phyloP scores from a whole-genome alignment of 1,139 yeast genomes.

The Meyerozyma elateridarum region DNA sequence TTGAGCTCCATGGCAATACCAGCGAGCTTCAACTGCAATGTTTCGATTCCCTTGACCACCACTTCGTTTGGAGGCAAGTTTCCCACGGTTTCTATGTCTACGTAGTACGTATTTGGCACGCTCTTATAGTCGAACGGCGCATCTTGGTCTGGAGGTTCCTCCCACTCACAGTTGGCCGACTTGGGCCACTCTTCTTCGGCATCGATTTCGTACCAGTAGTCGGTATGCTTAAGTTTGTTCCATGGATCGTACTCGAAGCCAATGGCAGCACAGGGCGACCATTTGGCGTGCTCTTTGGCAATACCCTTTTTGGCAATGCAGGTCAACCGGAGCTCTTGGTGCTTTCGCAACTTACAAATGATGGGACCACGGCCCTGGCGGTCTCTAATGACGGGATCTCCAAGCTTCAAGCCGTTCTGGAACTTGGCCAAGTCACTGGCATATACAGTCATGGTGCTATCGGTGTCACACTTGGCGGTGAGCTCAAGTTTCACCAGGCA shows the following conservation, averaged over 20 bases:
- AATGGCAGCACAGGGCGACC: slow-evolving; percentile 97
- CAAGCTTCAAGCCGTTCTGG: slow-evolving; percentile 50
- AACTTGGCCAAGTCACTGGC: slow-evolving; percentile 72
- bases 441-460: slow-evolving; percentile 83
- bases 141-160: slow-evolving; percentile 88
- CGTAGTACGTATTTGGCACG: slow-evolving; percentile 71
- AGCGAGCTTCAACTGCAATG: slow-evolving; percentile 86
- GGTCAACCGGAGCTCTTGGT: slow-evolving; percentile 82
- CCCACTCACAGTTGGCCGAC: slow-evolving; percentile 87
- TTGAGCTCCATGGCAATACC: slow-evolving; percentile 80
- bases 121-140: slow-evolving; percentile 86
- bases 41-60: slow-evolving; percentile 74
- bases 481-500: slow-evolving; percentile 86
- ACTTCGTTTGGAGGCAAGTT: slow-evolving; percentile 86
- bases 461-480: slow-evolving; percentile 84
- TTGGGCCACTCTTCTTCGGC: slow-evolving; percentile 91
- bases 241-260: slow-evolving; percentile 99
- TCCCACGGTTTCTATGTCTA: slow-evolving; percentile 92
- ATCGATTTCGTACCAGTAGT: slow-evolving; percentile 91
- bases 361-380: slow-evolving; percentile 76
- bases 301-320: slow-evolving; percentile 98
- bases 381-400: slow-evolving; percentile 82
- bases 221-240: slow-evolving; percentile 94
- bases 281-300: slow-evolving; percentile 96
- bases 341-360: slow-evolving; percentile 85